phyloP scores from a whole-genome alignment of 2,329 filamentous ascomycete genomes.

The Chaetomium olivaceum region DNA sequence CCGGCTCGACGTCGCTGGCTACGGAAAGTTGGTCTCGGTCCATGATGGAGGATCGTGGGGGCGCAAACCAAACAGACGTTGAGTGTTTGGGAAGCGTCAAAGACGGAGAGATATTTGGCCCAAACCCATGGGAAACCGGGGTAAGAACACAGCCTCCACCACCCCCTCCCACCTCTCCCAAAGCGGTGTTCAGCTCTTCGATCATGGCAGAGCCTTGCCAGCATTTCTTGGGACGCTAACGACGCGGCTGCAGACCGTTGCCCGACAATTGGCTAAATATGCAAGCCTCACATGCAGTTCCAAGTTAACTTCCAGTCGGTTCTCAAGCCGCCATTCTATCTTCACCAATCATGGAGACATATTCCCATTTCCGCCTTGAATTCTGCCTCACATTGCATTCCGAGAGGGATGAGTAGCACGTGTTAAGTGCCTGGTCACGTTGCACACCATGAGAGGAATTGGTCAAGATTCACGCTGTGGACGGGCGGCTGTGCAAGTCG shows the following conservation, averaged over 20 bases:
- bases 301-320: background rate
- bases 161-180: background rate
- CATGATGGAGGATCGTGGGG: background rate
- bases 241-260: background rate
- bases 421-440: too few species aligned
- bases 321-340: background rate
- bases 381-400: background rate
- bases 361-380: background rate
- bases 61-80: background rate
- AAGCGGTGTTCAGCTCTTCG: background rate
- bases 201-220: background rate
- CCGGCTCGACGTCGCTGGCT: slow-evolving; percentile 5
- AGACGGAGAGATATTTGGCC: background rate
- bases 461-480: background rate
- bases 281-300: background rate
- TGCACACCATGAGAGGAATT: background rate
- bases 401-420: background rate
- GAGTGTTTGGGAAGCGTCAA: background rate
- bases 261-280: background rate
- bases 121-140: too few species aligned
- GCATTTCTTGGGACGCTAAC: background rate
- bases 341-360: background rate
- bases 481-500: background rate
- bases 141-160: background rate
- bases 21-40: slow-evolving; percentile 9